phyloP scores from a whole-genome alignment of 805 yeast species.

The Candida ulmi region DNA sequence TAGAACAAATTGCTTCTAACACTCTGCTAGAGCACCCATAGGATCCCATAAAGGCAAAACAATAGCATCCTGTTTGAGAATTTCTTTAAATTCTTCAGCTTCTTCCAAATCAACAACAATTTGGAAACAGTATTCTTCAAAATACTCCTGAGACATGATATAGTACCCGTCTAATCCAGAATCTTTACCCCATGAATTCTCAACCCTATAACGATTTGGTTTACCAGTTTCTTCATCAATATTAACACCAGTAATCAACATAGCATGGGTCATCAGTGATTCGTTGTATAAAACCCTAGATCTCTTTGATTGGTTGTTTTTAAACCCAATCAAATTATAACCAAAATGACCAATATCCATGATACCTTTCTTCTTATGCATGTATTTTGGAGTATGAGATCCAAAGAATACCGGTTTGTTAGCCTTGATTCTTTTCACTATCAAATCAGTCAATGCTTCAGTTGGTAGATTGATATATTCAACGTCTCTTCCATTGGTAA shows the following conservation, averaged over 20 bases:
- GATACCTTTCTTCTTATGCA: constrained; percentile 55
- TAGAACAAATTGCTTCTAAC: neutral
- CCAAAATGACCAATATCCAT: constrained; percentile 71
- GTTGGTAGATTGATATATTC: constrained; percentile 66
- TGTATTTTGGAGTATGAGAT: constrained; percentile 79
- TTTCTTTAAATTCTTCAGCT: constrained; percentile 27
- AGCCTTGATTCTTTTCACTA: constrained; percentile 60
- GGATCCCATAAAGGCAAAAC: constrained; percentile 76
- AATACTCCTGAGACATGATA: constrained; percentile 68
- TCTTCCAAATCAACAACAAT: constrained; percentile 54
- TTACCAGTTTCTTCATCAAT: constrained; percentile 48
- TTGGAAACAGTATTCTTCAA: constrained; percentile 71
- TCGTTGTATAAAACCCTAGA: constrained; percentile 67
- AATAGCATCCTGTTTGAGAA: constrained; percentile 37
- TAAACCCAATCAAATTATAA: constrained; percentile 52
- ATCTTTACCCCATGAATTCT: constrained; percentile 74
- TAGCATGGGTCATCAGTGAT: constrained; percentile 85
- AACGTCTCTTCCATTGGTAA: constrained; percentile 64
- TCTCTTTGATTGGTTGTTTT: constrained; percentile 49
- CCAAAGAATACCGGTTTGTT: constrained; percentile 86
- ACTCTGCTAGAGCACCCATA: constrained; percentile 63
- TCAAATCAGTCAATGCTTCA: constrained; percentile 50
- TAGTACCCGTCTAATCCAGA: constrained; percentile 64
- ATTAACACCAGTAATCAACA: constrained; percentile 80
- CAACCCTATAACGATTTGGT: constrained; percentile 67